Evolutionary conservation across 2,329 filamentous ascomycete species (phyloP), one percentile per base, ranked within the genome.

Genomic region (Eutypa lata): DNA sequence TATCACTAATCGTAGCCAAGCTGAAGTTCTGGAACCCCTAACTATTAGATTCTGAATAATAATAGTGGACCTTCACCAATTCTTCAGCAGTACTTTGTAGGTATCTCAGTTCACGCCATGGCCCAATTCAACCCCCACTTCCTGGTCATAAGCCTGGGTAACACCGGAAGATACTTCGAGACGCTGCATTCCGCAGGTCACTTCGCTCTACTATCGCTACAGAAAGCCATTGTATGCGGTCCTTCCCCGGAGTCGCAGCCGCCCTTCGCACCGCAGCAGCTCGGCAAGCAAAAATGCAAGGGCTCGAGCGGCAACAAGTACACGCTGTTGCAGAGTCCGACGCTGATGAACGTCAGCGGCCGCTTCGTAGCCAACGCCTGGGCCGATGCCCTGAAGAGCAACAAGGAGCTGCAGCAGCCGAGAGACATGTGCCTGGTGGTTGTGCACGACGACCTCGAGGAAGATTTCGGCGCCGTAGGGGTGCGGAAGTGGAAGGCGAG

Each of bases 181-280:
- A 95, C 90, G 19, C 84, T 93, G 7, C 94, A 97, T 73, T 92
- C 87, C 22, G 91, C 91, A 14, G 94, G 92, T 11, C 93, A 97
- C 74, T 82, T 85, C 52, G 82, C 91, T 45, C 82, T 96, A 59
- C 76, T 81, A 50, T 76, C 80, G 2, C 73, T 93, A 8, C 76
- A 79, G 19, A 75, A 72, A 16, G 68, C 72, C 24, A 72, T 88
- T 21, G 61, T 67, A n/a, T 14, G 61, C 73, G 19, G 31, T 35
- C 31, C n/a, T n/a, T n/a, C n/a, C n/a, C n/a, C n/a, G n/a, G 31
- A 35, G 4, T 55, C 58, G 2, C 76, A 82, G 57, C 76, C 84
- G 0, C 52, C 71, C 0, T 85, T 88, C 63, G 65, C 73, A 64
- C 21, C 74, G 68, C 59, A 69, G 63, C 50, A 73, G 49, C 66